Percentiles rank a stretch among this genome's conserved stretches.
phyloP scores from a whole-genome alignment of 2,329 filamentous ascomycete species.

The Clonostachys byssicola region DNA sequence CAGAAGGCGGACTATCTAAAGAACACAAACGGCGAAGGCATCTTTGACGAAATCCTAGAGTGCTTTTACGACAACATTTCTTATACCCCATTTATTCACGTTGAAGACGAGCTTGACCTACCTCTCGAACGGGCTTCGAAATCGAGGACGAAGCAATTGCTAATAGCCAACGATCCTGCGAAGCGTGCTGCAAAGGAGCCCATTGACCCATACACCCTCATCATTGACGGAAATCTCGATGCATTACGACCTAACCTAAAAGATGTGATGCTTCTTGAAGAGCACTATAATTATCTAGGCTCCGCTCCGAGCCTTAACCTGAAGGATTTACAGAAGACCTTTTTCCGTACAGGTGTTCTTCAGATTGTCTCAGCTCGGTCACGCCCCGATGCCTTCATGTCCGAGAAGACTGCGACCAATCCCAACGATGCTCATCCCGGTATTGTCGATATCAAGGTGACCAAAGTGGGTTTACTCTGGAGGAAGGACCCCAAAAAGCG shows the following conservation, averaged over 20 bases:
- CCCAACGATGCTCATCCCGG: slow-evolving; percentile 84
- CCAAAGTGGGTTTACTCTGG: slow-evolving; percentile 93
- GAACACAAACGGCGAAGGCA: slow-evolving; percentile 86
- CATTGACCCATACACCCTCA: slow-evolving; percentile 91
- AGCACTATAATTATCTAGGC: slow-evolving; percentile 85
- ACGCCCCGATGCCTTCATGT: slow-evolving; percentile 91
- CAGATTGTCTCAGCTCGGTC: slow-evolving; percentile 95
- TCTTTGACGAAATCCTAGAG: slow-evolving; percentile 89
- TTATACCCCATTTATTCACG: slow-evolving; percentile 97
- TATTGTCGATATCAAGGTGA: slow-evolving; percentile 95
- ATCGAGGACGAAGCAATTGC: slow-evolving; percentile 69
- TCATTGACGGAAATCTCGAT: slow-evolving; percentile 85
- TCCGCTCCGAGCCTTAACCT: slow-evolving; percentile 74
- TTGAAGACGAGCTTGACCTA: slow-evolving; percentile 84
- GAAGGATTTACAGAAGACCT: slow-evolving; percentile 78
- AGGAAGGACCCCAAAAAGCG: slow-evolving; percentile 92
- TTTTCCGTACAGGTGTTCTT: slow-evolving; percentile 85
- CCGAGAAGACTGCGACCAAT: slow-evolving; percentile 78
- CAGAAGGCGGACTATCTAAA: slow-evolving; percentile 93
- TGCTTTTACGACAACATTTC: slow-evolving; percentile 99
- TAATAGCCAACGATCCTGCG: slow-evolving; percentile 50
- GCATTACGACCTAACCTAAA: slow-evolving; percentile 78
- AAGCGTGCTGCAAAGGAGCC: slow-evolving; percentile 72
- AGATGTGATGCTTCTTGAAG: slow-evolving; percentile 89
- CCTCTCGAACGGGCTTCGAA: slow-evolving; percentile 69